Evolutionary conservation across 2,329 filamentous ascomycete species (phyloP), one percentile per base, ranked within the genome.

Genomic region (Metarhizium album): DNA sequence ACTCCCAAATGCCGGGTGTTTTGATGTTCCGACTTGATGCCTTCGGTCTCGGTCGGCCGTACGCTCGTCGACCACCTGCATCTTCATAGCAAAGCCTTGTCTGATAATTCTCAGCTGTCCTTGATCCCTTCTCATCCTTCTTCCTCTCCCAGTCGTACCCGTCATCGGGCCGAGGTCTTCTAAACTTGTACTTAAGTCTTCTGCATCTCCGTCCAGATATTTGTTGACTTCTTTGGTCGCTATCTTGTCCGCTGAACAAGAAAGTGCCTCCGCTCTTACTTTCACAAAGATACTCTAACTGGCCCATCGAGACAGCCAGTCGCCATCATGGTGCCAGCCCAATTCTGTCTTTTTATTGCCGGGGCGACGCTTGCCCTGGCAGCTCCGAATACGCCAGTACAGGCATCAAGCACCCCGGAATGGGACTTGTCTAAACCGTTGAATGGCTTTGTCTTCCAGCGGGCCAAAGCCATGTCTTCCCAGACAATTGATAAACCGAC

Each of bases 381-480:
- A n/a, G 45, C 27, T 11, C 27, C 42, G 5, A 20, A 23, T 20
- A 3, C 27, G 6, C 20, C 24, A 20, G 29, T 27, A 13, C 18
- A 51, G 22, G 8, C 29, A 8, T 13, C 42, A 14, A n/a, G 45
- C 29, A 22, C 13, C 13, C 18, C 51, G 9, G 56, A 56, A 40
- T 66, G 62, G 62, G 67, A 70, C 35, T 52, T 70, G 14, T 62
- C 62, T 6, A 60, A 60, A 53, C 62, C 66, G 14, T 58, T 71
- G 48, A 67, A 69, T 24, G 69, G 67, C 8, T 57, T 72, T 54
- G 60, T 57, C 23, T 70, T 72, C 50, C 59, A 70, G 53, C 58
- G 63, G 33, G 59, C 60, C 52, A 64, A 63, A 42, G 64, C 62
- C 2, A 16, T 61, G 23, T 51, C 58, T 1, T 14, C 60, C 62